Conservation (phyloP, 192 early-diverging fungal species). For the Backusella liffmaniae region DNA sequence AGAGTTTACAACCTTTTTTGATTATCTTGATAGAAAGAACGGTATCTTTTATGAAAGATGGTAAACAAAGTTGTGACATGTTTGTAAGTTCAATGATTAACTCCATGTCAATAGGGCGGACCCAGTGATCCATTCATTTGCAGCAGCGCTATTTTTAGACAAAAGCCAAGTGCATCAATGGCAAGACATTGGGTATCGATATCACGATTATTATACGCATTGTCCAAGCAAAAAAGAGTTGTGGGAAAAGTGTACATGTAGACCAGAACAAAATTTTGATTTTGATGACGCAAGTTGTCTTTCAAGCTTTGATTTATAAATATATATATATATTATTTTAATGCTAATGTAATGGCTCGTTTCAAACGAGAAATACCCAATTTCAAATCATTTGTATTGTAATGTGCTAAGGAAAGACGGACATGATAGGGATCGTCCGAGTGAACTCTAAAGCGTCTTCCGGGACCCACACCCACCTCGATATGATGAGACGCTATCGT, state of each 20-base stretch:
- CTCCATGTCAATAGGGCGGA: constrained; percentile 41
- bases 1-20: constrained; percentile 60
- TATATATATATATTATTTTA: background rate
- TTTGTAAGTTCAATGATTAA: too few species aligned
- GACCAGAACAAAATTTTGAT: constrained; percentile 49
- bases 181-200: constrained; percentile 69
- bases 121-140: constrained; percentile 69
- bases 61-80: background rate
- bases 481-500: background rate
- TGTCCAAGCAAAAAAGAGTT: constrained; percentile 59
- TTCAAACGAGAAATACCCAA: constrained; percentile 8
- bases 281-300: background rate
- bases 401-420: constrained; percentile 33
- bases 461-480: background rate
- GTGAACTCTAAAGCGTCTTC: background rate
- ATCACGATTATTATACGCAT: constrained; percentile 55
- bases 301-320: background rate
- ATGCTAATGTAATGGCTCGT: constrained; percentile 1
- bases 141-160: constrained; percentile 55
- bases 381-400: constrained; percentile 3
- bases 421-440: background rate
- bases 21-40: constrained; percentile 58
- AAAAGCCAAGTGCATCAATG: constrained; percentile 70
- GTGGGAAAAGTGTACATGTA: constrained; percentile 45
- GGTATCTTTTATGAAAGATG: constrained; percentile 76